phyloP scores from a whole-genome alignment of 805 yeast genomes.

The Candida germanica region DNA sequence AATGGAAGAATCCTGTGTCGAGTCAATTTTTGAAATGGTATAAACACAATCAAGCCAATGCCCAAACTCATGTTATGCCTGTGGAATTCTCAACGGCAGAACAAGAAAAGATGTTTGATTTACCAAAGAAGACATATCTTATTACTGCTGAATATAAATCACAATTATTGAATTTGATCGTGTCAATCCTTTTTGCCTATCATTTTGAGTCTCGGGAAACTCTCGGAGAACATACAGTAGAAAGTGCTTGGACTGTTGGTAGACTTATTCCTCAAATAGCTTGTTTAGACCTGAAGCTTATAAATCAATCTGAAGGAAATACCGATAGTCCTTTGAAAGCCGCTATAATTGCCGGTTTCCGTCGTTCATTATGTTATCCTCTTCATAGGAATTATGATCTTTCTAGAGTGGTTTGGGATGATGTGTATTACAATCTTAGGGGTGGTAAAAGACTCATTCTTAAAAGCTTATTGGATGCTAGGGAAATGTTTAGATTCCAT shows the following conservation, averaged over 20 bases:
- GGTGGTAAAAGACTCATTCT: constrained; percentile 69
- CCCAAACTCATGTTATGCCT: constrained; percentile 28
- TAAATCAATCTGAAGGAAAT: constrained; percentile 19
- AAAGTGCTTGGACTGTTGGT: constrained; percentile 94
- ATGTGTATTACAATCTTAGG: constrained; percentile 59
- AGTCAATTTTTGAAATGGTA: constrained; percentile 47
- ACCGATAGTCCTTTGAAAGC: constrained; percentile 45
- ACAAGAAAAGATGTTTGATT: constrained; percentile 60
- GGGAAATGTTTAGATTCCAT: constrained; percentile 77
- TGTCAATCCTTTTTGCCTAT: constrained; percentile 69
- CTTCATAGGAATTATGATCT: constrained; percentile 70
- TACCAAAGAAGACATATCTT: constrained; percentile 64
- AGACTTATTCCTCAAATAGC: constrained; percentile 77
- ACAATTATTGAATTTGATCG: constrained; percentile 57
- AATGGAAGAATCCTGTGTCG: constrained; percentile 52
- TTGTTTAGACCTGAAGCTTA: constrained; percentile 60
- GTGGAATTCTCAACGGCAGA: constrained; percentile 59
- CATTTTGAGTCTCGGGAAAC: constrained; percentile 75
- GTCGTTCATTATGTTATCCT: constrained; percentile 79
- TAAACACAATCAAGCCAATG: constrained; percentile 30
- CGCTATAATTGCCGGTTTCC: constrained; percentile 55
- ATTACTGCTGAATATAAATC: constrained; percentile 48
- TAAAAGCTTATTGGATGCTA: constrained; percentile 53
- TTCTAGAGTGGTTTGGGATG: constrained; percentile 65
- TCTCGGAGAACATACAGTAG: constrained; percentile 68